Base-by-base conservation (phyloP, 305 asterid genomes). In the Caryopteris hybrid region DNA sequence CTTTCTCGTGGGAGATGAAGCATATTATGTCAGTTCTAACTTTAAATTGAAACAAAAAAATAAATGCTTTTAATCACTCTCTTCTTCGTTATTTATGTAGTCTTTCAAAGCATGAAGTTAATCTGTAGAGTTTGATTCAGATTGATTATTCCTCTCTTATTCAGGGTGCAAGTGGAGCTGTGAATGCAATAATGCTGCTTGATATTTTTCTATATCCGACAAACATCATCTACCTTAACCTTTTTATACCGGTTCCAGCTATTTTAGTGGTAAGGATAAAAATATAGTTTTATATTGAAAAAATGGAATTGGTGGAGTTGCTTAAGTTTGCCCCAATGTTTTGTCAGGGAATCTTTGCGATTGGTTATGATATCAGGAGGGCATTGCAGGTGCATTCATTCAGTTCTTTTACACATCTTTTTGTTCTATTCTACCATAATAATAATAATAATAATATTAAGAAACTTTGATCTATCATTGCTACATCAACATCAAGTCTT, bases 131-230 rank as follows among this genome's bases (percentile, higher is more conserved):
- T 43, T 64, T 11, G 53, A 47, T 51, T 23, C 39, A 29, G 20
- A 58, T 48, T 46, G 27, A 47, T 54, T 57, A 72, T 72, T 72
- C 61, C 72, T 70, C 62, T 61, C 34, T 54, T 71, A 52, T 71
- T 42, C 65, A 93, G 99, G 99, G 99, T 64, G 99, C 99, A 51
- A 91, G 97, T 63, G 99, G 96, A 76, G 99, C 99, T 58, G 90
- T 88, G 78, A 93, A 87, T 76, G 97, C 99, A 5, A 79, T 93
- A 55, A 66, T 93, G 96, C 85, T 93, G 79, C 96, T 91, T 22
- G 87, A 91, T 61, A 88, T 94, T 61, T 91, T 94, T 80, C 91
- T 94, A 17, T 80, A 61, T 71, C 99, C 97, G 1, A 76, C 46
- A 53, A 83, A 81, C 69, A 91, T 90, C 43, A 61, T 94, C 58